Percentiles rank a stretch among this genome's conserved stretches.
Conservation (phyloP, 306 rosid genomes). For the Vigna angularis region DNA sequence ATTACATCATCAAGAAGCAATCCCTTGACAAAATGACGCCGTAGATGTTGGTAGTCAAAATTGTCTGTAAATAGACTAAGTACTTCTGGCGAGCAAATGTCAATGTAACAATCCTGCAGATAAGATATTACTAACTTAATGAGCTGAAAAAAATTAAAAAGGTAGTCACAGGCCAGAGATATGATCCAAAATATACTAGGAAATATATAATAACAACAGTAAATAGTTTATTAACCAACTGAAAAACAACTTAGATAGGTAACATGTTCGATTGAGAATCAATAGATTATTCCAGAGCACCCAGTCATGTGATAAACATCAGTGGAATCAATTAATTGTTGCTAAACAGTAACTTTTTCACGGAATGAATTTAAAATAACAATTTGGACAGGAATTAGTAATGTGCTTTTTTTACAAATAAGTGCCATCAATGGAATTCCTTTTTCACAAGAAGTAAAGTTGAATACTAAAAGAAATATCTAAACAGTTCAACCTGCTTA, state of each 20-base stretch:
- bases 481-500: slow-evolving; percentile 67
- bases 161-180: slow-evolving; percentile 14
- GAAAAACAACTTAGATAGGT: not conserved
- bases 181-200: slow-evolving; percentile 15
- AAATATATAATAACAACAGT: slow-evolving; percentile 10
- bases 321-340: slow-evolving; percentile 9
- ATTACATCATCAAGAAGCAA: slow-evolving; percentile 93
- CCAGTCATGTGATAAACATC: slow-evolving; percentile 26
- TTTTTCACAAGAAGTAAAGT: slow-evolving; percentile 10
- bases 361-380: not conserved
- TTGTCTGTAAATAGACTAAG: slow-evolving; percentile 96
- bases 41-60: slow-evolving; percentile 97
- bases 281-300: slow-evolving; percentile 30
- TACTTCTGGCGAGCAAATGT: slow-evolving; percentile 96
- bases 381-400: slow-evolving; percentile 7
- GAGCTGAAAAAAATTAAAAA: slow-evolving; percentile 16
- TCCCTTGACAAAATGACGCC: slow-evolving; percentile 98
- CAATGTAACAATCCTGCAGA: slow-evolving; percentile 95
- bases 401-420: not conserved
- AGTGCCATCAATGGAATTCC: slow-evolving; percentile 16
- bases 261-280: slow-evolving; percentile 29
- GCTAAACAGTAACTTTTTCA: slow-evolving; percentile 8
- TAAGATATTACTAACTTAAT: slow-evolving; percentile 35
- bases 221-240: slow-evolving; percentile 17
- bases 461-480: slow-evolving; percentile 43